Evolutionary conservation across 805 yeast species (phyloP).

Genomic region (Komagataella phaffii): DNA sequence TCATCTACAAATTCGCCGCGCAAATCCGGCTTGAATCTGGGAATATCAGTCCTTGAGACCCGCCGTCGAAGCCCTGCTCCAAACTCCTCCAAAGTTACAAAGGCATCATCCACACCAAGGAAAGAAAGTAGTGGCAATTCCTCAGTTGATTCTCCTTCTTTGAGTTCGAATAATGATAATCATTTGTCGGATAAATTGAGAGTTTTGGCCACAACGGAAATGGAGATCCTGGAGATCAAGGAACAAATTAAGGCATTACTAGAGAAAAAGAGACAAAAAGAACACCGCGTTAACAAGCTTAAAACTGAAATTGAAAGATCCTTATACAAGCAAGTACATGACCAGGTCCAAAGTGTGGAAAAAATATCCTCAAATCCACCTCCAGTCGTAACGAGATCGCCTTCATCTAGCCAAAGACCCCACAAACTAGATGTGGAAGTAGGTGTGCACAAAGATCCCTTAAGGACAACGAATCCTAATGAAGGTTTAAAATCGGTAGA

Average conservation of each 20-base stretch:
- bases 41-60: slow-evolving; percentile 14
- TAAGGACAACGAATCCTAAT: background rate
- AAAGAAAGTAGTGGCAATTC: background rate
- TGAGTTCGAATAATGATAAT: slow-evolving; percentile 6
- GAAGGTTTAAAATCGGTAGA: slow-evolving; percentile 1
- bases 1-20: slow-evolving; percentile 3
- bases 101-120: background rate
- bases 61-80: background rate
- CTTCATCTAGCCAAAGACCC: background rate
- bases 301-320: slow-evolving; percentile 33
- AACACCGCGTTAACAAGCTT: slow-evolving; percentile 35
- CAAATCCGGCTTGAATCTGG: slow-evolving; percentile 17
- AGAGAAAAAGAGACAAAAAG: slow-evolving; percentile 24
- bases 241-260: slow-evolving; percentile 34
- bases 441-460: background rate
- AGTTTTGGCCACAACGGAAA: slow-evolving; percentile 53
- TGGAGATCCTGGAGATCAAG: slow-evolving; percentile 51
- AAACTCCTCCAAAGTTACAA: background rate
- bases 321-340: slow-evolving; percentile 25
- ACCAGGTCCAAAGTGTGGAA: background rate
- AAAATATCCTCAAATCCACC: background rate
- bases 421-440: background rate
- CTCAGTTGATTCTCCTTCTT: background rate
- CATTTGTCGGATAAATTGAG: slow-evolving; percentile 41
- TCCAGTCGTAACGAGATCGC: background rate